Base-by-base conservation (phyloP, 2,329 filamentous ascomycete species). In the Endothia cerciana region DNA sequence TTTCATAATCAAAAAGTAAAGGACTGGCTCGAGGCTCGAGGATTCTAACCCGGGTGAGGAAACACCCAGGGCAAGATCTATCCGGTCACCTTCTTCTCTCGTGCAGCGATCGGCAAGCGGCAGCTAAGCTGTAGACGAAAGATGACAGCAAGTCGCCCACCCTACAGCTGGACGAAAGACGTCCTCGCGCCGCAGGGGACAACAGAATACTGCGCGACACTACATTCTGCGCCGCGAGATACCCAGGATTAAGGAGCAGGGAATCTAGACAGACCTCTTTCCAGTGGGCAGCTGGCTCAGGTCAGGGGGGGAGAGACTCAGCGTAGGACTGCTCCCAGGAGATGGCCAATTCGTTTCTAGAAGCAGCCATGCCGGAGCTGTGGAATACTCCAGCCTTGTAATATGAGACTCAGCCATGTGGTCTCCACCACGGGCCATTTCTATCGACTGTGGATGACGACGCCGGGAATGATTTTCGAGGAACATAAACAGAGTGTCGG, bases 11-110 rank as follows among this genome's bases (percentile, higher is more conserved):
- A 69, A 2, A 68, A 53, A 36, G 62, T 71, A 13, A 47, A 60
- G 17, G 43, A 60, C 5, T 72, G 71, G 70, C 13, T 71, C 36
- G 41, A 65, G 28, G 60, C 67, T 38, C 62, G 57, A n/a, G 70
- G 70, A 0, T 69, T 71, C 28, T 71, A 53, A 38, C 22, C n/a
- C 4, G 33, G 11, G 7, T 2, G 38, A 57, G 36, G 4, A n/a
- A 56, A 30, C 30, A 10, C 19, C 30, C 19, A n/a, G 19, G n/a
- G 28, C 13, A 55, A 19, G 1, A 55, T n/a, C n/a, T n/a, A n/a
- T n/a, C n/a, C n/a, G n/a, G n/a, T n/a, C n/a, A n/a, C n/a, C n/a
- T n/a, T n/a, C n/a, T n/a, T n/a, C n/a, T n/a, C n/a, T n/a, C n/a
- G 47, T 10, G 22, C n/a, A 11, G n/a, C n/a, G 22, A 22, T 51